These are phyloP conservation scores for Trametes pubescens DNA, from an alignment of 1,284 basidiomycete genomes.

Conservation along the genomic window DNA sequence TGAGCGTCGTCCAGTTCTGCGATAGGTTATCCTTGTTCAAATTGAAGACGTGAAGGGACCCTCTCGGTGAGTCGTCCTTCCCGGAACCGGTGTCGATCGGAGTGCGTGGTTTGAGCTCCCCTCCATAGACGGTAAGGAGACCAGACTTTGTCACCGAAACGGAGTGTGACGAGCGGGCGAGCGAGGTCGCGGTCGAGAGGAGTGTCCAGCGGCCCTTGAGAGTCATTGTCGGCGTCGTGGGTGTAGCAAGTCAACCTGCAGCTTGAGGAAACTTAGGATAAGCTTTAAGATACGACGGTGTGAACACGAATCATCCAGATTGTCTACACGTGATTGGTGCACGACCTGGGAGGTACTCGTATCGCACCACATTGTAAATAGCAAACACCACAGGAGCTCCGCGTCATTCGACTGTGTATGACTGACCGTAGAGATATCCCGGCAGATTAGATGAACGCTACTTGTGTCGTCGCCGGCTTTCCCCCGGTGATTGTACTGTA, in stretches of 20 bases:
- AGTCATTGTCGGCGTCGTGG: conserved; percentile 23
- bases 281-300: conserved; percentile 6
- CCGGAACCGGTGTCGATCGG: conserved; percentile 44
- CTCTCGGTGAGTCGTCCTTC: conserved; percentile 23
- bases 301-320: background rate
- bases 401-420: background rate
- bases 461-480: too few species aligned
- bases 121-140: conserved; percentile 46
- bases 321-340: background rate
- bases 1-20: conserved; percentile 30
- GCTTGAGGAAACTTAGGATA: background rate
- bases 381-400: background rate
- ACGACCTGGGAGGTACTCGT: conserved; percentile 1
- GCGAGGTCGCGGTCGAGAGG: conserved; percentile 33
- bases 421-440: background rate
- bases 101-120: conserved; percentile 50
- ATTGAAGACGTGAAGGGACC: conserved; percentile 41
- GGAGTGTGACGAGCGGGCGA: conserved; percentile 45
- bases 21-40: conserved; percentile 21
- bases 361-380: background rate
- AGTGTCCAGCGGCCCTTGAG: conserved; percentile 37
- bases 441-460: too few species aligned
- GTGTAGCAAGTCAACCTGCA: background rate
- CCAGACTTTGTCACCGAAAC: conserved; percentile 39
- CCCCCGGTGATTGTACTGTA: too few species aligned